Conservation (phyloP, 192 early-diverging fungal genomes). For the Linnemannia hyalina region DNA sequence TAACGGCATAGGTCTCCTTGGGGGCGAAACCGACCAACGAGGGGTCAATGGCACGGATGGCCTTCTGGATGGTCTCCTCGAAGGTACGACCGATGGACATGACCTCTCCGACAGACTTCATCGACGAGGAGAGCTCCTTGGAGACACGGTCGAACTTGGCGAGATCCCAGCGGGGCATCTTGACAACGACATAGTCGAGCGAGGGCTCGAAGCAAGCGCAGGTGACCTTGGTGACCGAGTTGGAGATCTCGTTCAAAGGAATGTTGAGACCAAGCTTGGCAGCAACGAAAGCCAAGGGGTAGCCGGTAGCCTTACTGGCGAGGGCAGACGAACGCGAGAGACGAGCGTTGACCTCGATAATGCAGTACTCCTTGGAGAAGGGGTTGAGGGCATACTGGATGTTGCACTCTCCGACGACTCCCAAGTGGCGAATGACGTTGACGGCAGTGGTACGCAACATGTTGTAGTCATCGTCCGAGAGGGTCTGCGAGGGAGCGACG, state of each 20-base stretch:
- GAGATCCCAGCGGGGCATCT: conserved; percentile 99
- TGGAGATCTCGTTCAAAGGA: conserved; percentile 90
- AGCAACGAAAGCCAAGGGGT: conserved; percentile 97
- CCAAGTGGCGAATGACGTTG: conserved; percentile 95
- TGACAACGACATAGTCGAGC: conserved; percentile 94
- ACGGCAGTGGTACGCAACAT: conserved; percentile 96
- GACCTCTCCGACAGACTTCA: conserved; percentile 99
- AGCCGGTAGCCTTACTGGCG: conserved; percentile 92
- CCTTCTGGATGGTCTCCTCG: conserved; percentile 96
- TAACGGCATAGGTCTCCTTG: conserved; percentile 76
- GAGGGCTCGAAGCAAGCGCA: conserved; percentile 98
- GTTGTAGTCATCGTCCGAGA: conserved; percentile 95
- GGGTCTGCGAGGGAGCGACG: conserved; percentile 95
- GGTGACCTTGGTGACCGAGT: conserved; percentile 93
- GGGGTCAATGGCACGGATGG: conserved; percentile 91
- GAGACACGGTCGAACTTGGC: conserved; percentile 93
- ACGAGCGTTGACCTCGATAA: conserved; percentile 99
- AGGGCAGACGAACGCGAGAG: conserved; percentile 90
- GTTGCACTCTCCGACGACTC: conserved; percentile 99
- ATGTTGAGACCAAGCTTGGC: conserved; percentile 83
- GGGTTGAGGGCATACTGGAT: conserved; percentile 98
- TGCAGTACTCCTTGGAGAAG: conserved; percentile 82
- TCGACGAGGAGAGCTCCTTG: conserved; percentile 85
- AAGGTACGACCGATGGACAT: conserved; percentile 99
- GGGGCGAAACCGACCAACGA: conserved; percentile 85